Conservation (phyloP, 2,329 filamentous ascomycete genomes). For the Didymella sp. region DNA sequence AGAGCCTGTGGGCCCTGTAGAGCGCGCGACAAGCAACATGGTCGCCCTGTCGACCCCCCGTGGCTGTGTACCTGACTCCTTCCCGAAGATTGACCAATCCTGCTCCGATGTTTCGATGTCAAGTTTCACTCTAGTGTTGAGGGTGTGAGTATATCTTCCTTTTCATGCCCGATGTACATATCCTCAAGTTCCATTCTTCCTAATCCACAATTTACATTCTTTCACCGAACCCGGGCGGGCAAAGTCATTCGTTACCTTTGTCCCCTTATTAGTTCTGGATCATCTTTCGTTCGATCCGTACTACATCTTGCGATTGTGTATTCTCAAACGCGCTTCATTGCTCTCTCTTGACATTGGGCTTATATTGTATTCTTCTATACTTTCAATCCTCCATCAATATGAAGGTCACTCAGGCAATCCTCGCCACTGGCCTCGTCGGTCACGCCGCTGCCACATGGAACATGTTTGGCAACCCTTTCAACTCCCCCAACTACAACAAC, state of each 20-base stretch:
- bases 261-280: constrained; percentile 38
- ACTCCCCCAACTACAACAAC: constrained; percentile 73
- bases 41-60: constrained; percentile 24
- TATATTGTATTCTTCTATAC: background rate
- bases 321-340: constrained; percentile 31
- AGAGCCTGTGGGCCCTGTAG: constrained; percentile 25
- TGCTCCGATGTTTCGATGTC: constrained; percentile 32
- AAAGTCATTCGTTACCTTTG: constrained; percentile 51
- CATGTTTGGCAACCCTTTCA: constrained; percentile 62
- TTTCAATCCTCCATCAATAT: constrained; percentile 39
- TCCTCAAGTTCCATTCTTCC: constrained; percentile 19
- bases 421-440: constrained; percentile 56
- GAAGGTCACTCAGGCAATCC: constrained; percentile 53
- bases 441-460: constrained; percentile 60
- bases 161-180: constrained; percentile 26
- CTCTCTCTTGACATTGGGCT: constrained; percentile 24
- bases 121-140: constrained; percentile 26
- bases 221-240: constrained; percentile 30
- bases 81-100: constrained; percentile 25
- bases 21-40: constrained; percentile 44
- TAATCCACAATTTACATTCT: constrained; percentile 14
- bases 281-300: constrained; percentile 33
- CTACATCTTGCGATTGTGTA: constrained; percentile 25
- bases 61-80: constrained; percentile 38
- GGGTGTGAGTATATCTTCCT: constrained; percentile 36